Evolutionary conservation across 2,329 filamentous ascomycete species (phyloP), one percentile per base, ranked within the genome.

Genomic region (Pestalotiopsis sp.): DNA sequence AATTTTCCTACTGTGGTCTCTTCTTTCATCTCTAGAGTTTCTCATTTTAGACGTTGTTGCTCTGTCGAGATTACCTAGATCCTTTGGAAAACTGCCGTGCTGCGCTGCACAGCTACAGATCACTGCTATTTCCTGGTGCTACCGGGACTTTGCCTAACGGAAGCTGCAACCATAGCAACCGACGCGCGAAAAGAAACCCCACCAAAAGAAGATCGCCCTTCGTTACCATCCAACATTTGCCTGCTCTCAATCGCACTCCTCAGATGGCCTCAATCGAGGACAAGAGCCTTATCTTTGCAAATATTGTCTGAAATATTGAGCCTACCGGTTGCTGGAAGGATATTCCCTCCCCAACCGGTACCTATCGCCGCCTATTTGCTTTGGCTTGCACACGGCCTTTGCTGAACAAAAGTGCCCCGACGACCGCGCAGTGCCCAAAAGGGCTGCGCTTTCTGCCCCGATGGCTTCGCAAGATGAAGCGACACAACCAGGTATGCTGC

Each of bases 401-500:
- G 25, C 41, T 65, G 36, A 25, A 23, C n/a, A 14, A 27, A 58
- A 64, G 58, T 67, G 67, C 65, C 25, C 60, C 31, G 31, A 36
- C 31, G 67, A 66, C 69, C 61, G 20, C 64, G 62, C 23, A 31
- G 36, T 45, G 65, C 57, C 41, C 41, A n/a, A 17, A 25, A 38
- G 59, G 65, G 36, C 20, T 25, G 27, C 58, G 9, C n/a, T 38
- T 67, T 14, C 31, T 55, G 39, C 36, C 58, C 74, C 71, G 73
- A 78, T 78, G 76, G 76, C 76, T 63, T 49, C 68, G 12, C 67
- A 71, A 68, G 73, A 74, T 14, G 75, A 76, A 67, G 77, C 76
- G 64, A 79, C 77, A 49, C 77, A 78, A 69, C 75, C 71, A 78
- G 77, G 77, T 78, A 67, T 71, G 72, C 36, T 67, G 11, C 55